phyloP scores from a whole-genome alignment of 768 basidiomycete genomes.

The Boletus tylopilopsis region DNA sequence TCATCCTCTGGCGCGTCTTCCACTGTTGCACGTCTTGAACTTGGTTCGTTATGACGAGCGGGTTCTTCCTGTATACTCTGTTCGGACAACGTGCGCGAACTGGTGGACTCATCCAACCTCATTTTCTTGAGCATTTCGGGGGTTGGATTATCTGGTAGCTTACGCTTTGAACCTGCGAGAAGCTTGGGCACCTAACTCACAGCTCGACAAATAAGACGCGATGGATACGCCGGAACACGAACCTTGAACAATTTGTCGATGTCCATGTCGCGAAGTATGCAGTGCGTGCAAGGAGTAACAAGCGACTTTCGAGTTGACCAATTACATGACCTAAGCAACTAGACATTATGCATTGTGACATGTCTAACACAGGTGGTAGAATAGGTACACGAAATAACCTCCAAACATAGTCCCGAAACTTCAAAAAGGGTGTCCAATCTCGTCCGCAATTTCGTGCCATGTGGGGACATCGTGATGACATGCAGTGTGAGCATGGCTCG shows the following conservation, averaged over 20 bases:
- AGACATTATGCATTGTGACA: background rate
- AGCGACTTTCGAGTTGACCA: background rate
- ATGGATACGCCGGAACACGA: background rate
- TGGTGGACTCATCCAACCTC: constrained; percentile 44
- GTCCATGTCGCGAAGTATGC: constrained; percentile 33
- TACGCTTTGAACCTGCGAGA: constrained; percentile 63
- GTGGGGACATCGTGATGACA: constrained; percentile 4
- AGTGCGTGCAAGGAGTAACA: background rate
- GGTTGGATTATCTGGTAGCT: constrained; percentile 71
- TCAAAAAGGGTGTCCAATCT: constrained; percentile 3
- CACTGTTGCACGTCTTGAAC: constrained; percentile 47
- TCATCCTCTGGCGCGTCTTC: constrained; percentile 48
- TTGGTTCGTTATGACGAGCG: constrained; percentile 9
- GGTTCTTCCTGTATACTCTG: constrained; percentile 6
- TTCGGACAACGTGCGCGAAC: constrained; percentile 5
- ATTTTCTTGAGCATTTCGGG: constrained; percentile 83
- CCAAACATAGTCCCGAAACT: background rate
- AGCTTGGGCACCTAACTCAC: constrained; percentile 59
- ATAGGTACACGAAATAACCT: background rate
- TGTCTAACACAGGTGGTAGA: constrained; percentile 3
- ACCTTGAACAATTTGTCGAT: constrained; percentile 52
- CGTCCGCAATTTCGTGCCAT: constrained; percentile 5
- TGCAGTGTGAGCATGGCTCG: constrained; percentile 23
- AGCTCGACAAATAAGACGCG: constrained; percentile 1
- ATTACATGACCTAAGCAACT: constrained; percentile 16